These are phyloP conservation scores for Spergularia marina DNA, from an alignment of 148 eudicot species.

Conservation along the genomic window DNA sequence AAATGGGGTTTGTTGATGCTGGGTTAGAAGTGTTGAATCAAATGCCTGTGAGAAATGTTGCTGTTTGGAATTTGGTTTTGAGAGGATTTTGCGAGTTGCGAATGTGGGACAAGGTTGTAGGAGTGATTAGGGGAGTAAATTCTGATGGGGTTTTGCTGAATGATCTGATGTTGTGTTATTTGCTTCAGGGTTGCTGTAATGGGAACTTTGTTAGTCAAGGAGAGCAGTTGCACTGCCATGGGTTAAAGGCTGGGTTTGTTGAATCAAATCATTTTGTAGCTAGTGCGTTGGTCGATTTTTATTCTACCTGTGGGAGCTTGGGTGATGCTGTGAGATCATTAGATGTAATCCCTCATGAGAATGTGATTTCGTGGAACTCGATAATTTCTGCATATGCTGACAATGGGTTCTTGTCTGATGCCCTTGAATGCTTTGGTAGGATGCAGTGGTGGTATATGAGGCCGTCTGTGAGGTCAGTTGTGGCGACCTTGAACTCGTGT, in stretches of 20 bases:
- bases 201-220: conserved; percentile 56
- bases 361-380: conserved; percentile 88
- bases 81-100: conserved; percentile 62
- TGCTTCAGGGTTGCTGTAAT: conserved; percentile 62
- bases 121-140: conserved; percentile 37
- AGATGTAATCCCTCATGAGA: conserved; percentile 50
- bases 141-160: conserved; percentile 54
- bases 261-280: conserved; percentile 57
- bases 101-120: conserved; percentile 41
- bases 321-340: conserved; percentile 50
- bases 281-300: conserved; percentile 78
- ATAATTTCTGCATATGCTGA: conserved; percentile 52
- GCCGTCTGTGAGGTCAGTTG: conserved; percentile 62
- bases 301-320: conserved; percentile 65
- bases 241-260: conserved; percentile 50
- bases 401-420: conserved; percentile 42
- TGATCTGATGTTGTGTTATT: conserved; percentile 64
- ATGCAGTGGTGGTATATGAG: conserved; percentile 64
- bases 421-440: conserved; percentile 41
- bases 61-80: conserved; percentile 66
- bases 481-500: conserved; percentile 62
- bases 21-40: conserved; percentile 50
- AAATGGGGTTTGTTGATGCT: conserved; percentile 49
- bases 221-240: conserved; percentile 62
- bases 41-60: conserved; percentile 50